Base-by-base conservation (phyloP, 495 filamentous ascomycete genomes). In the Aspergillus asperescens region DNA sequence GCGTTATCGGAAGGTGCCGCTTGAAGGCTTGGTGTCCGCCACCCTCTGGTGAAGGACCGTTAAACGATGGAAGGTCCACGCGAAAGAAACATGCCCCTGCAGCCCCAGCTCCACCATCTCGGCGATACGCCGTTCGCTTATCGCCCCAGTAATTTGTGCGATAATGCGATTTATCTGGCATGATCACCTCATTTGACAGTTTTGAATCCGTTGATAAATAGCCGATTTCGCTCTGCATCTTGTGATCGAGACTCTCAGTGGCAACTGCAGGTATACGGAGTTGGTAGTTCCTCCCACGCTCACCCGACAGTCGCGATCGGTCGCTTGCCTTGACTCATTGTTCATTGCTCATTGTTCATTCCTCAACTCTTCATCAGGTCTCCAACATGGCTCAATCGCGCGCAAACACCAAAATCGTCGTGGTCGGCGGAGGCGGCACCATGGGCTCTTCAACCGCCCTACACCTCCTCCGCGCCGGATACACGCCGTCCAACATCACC, bases 31-130 rank as follows among this genome's bases (percentile, higher is more conserved):
- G n/a, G n/a, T n/a, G n/a, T n/a, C n/a, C n/a, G n/a, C n/a, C n/a
- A n/a, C n/a, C n/a, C n/a, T n/a, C n/a, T n/a, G 32, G 13, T 35
- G 32, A 12, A 35, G 32, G 43, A 15, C 1, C 13, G 32, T n/a
- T 3, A 16, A 35, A n/a, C 15, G 29, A n/a, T 25, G 34, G 49
- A 52, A 52, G 49, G 49, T 52, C 49, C 49, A 52, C 27, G 49
- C 49, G 49, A 32, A 35, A 10, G 13, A 32, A 15, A 44, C 19
- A n/a, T n/a, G n/a, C n/a, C n/a, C n/a, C n/a, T n/a, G n/a, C n/a
- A n/a, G 29, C 19, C 44, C 23, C 13, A 7, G 42, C 42, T 46
- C 42, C 42, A 27, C 27, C 15, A 35, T 23, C 12, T 43, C 41
- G 23, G 23, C 4, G 41, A 27, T 5, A 28, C 22, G 24, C 23